Base-by-base conservation (phyloP, 331 rosid genomes). In the Phaseolus coccineus region DNA sequence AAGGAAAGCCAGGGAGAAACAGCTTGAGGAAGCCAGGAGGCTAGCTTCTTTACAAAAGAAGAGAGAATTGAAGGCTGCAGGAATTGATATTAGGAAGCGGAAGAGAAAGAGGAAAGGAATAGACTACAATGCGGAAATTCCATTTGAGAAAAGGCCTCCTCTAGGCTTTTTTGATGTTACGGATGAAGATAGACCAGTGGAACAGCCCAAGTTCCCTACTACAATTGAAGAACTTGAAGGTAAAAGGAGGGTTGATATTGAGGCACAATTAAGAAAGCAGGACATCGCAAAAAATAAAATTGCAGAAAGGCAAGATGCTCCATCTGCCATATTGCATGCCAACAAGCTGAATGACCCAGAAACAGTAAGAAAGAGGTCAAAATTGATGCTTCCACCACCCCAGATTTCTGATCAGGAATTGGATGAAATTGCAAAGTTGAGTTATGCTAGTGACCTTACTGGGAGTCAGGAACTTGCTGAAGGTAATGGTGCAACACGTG, bases 161-260 rank as follows among this genome's bases (percentile, higher is more conserved):
- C 88, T 97, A 1, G 97, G 98, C 9, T 91, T 90, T 87, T 93
- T 80, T 85, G 98, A 93, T 77, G 92, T 87, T 53, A 33, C 89
- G 10, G 96, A 89, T 39, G 98, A 93, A 84, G 89, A 89, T 72
- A 87, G 92, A 80, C 83, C 84, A 0, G 97, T 91, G 77, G 96
- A 91, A 42, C 97, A 87, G 74, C 90, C 91, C 44, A 79, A 79
- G 33, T 93, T 87, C 75, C 98, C 98, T 1, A 90, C 97, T 44
- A 91, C 97, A 10, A 93, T 93, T 74, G 92, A 93, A 86, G 98
- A 93, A 79, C 97, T 93, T 39, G 98, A 93, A 81, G 98, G 98
- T 1, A 93, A 87, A 81, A 85, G 98, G 83, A 90, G 97, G 81
- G 75, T 84, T 76, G 98, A 93, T 73, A 74, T 84, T 42, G 98